phyloP scores from a whole-genome alignment of 352 stramenopile species.

The Globisporangium spinosum region DNA sequence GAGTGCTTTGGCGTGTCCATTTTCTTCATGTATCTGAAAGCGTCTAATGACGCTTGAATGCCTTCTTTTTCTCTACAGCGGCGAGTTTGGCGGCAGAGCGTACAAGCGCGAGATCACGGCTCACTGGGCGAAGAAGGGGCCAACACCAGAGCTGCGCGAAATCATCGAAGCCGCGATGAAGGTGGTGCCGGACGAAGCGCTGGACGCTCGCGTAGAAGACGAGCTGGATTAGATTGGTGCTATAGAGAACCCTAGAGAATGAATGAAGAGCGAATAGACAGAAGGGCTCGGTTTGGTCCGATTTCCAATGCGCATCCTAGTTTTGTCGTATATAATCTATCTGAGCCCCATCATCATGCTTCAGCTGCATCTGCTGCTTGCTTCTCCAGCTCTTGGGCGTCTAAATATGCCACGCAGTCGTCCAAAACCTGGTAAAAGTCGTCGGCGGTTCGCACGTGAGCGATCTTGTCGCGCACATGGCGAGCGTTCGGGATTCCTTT shows the following conservation, averaged over 20 bases:
- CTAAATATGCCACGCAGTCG: constrained; percentile 38
- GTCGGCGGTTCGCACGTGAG: constrained; percentile 33
- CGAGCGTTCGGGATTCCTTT: constrained; percentile 70
- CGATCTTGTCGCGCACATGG: constrained; percentile 59
- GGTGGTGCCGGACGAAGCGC: constrained; percentile 61
- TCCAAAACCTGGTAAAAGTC: constrained; percentile 64
- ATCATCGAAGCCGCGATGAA: constrained; percentile 73
- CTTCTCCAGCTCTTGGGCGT: constrained; percentile 20
- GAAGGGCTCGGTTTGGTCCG: neutral
- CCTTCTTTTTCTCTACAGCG: constrained; percentile 29
- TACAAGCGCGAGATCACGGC: constrained; percentile 78
- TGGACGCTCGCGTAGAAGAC: constrained; percentile 68
- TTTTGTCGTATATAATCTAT: constrained; percentile 5
- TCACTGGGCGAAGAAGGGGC: constrained; percentile 61
- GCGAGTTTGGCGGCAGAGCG: constrained; percentile 71
- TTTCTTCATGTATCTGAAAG: neutral
- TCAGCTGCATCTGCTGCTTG: neutral
- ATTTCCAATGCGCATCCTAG: neutral
- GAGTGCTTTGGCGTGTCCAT: neutral
- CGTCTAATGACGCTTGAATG: neutral
- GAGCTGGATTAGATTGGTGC: constrained; percentile 28
- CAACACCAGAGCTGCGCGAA: constrained; percentile 58
- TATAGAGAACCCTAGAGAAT: constrained; percentile 10
- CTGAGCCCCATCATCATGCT: constrained; percentile 9
- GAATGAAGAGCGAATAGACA: constrained; percentile 10